Conservation (phyloP, 257 asterid genomes). For the Catharanthus roseus region DNA sequence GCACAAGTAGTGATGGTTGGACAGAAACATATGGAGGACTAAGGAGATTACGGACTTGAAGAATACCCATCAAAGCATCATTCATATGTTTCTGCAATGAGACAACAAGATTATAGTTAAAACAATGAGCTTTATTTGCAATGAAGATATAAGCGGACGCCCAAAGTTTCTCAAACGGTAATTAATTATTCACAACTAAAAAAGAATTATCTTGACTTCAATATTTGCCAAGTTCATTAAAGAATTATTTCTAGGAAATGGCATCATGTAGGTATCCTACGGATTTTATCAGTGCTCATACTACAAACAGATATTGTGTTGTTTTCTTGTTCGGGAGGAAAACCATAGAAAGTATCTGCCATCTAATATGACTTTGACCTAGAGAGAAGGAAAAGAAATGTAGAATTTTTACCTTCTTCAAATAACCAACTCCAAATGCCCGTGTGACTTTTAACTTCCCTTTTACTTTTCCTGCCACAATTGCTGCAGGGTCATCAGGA, state of each 20-base stretch:
- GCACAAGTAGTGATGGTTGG: slow-evolving; percentile 63
- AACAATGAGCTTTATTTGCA: background rate
- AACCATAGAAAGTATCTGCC: background rate
- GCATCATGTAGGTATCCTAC: background rate
- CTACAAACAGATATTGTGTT: background rate
- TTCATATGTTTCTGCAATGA: slow-evolving; percentile 73
- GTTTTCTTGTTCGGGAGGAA: background rate
- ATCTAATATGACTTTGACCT: background rate
- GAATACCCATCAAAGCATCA: slow-evolving; percentile 95
- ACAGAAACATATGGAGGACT: slow-evolving; percentile 90
- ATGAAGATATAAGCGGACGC: background rate
- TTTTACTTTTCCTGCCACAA: slow-evolving; percentile 69
- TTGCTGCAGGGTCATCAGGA: slow-evolving; percentile 58
- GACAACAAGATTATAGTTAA: background rate
- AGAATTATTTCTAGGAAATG: background rate
- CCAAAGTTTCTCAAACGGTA: background rate
- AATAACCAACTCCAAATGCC: slow-evolving; percentile 97
- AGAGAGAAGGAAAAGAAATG: background rate
- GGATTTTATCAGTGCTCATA: background rate
- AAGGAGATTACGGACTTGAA: slow-evolving; percentile 66
- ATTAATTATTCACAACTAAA: background rate
- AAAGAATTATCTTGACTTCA: background rate
- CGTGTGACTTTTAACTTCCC: slow-evolving; percentile 91
- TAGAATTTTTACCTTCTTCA: slow-evolving; percentile 63
- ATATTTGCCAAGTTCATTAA: background rate